Percentiles rank a stretch among this genome's conserved stretches.
phyloP scores from a whole-genome alignment of 768 basidiomycete genomes.

The Macrolepiota albuminosa region DNA sequence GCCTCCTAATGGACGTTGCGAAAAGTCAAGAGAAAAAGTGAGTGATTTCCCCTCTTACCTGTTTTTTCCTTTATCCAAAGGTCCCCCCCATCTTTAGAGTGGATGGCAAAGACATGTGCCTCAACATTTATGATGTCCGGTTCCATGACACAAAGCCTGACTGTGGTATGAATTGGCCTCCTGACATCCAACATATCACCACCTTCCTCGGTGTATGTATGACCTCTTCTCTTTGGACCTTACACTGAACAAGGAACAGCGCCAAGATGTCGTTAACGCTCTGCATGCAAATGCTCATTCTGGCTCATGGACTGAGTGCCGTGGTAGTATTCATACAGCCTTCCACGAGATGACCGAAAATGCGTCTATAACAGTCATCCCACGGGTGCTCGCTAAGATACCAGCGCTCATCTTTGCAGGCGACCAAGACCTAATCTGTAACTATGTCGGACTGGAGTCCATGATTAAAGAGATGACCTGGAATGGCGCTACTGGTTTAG shows the following conservation, averaged over 20 bases:
- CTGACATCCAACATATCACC: conserved; percentile 72
- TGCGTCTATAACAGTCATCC: conserved; percentile 74
- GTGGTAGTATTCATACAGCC: conserved; percentile 54
- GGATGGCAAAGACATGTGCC: conserved; percentile 68
- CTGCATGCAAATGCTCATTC: conserved; percentile 78
- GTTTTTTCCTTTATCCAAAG: not conserved
- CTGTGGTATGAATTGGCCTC: conserved; percentile 99
- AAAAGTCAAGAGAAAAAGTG: conserved; percentile 36
- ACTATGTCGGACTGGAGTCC: conserved; percentile 85
- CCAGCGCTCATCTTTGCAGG: conserved; percentile 91
- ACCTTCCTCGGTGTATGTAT: conserved; percentile 73
- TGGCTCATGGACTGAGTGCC: conserved; percentile 87
- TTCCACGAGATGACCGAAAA: conserved; percentile 53
- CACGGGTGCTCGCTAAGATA: conserved; percentile 71
- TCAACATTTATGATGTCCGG: conserved; percentile 95
- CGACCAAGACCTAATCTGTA: conserved; percentile 96
- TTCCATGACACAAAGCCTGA: conserved; percentile 79
- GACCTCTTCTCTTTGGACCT: not conserved
- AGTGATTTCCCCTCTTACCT: conserved; percentile 6
- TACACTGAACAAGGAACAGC: conserved; percentile 38
- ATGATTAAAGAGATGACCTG: conserved; percentile 82
- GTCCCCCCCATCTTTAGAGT: conserved; percentile 36
- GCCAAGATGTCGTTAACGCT: conserved; percentile 72
- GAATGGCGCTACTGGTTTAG: conserved; percentile 81
- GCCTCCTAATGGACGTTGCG: conserved; percentile 44